These are phyloP conservation scores for Cordyceps cicadae DNA, from an alignment of 2,329 filamentous ascomycete species.

Conservation along the genomic window DNA sequence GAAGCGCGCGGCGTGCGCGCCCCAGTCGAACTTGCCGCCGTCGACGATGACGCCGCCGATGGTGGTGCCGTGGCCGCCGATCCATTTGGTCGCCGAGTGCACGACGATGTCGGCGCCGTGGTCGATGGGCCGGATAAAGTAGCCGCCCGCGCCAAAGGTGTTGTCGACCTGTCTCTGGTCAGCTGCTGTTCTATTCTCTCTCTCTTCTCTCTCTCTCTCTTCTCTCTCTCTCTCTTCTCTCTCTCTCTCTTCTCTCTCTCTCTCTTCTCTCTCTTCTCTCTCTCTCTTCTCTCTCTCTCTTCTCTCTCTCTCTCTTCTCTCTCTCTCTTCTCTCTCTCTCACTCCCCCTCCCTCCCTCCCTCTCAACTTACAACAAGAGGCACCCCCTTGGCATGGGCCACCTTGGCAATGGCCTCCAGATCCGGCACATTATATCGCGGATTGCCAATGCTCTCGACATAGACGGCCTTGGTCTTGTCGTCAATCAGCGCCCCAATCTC, in stretches of 20 bases:
- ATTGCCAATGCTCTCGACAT: constrained; percentile 89
- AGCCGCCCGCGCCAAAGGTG: constrained; percentile 90
- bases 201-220: neutral
- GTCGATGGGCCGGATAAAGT: constrained; percentile 76
- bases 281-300: neutral
- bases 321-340: neutral
- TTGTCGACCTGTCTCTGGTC: constrained; percentile 61
- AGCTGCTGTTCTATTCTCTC: neutral
- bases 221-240: neutral
- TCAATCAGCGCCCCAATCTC: constrained; percentile 79
- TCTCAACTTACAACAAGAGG: constrained; percentile 48
- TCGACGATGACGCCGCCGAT: constrained; percentile 82
- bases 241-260: neutral
- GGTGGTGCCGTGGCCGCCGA: constrained; percentile 89
- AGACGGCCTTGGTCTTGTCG: constrained; percentile 87
- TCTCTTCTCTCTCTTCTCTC: neutral
- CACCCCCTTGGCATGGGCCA: constrained; percentile 62
- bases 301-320: no score
- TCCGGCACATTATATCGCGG: constrained; percentile 90
- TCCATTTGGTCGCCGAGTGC: constrained; percentile 95
- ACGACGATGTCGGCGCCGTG: constrained; percentile 91
- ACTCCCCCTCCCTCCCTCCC: no score
- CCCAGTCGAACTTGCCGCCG: constrained; percentile 91
- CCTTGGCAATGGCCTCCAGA: constrained; percentile 75
- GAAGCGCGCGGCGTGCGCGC: constrained; percentile 72